A percentile compares a stretch with the other conserved stretches of the same genome.
phyloP scores from a whole-genome alignment of 176 grass and related monocot species.

The Phoenix dactylifera region DNA sequence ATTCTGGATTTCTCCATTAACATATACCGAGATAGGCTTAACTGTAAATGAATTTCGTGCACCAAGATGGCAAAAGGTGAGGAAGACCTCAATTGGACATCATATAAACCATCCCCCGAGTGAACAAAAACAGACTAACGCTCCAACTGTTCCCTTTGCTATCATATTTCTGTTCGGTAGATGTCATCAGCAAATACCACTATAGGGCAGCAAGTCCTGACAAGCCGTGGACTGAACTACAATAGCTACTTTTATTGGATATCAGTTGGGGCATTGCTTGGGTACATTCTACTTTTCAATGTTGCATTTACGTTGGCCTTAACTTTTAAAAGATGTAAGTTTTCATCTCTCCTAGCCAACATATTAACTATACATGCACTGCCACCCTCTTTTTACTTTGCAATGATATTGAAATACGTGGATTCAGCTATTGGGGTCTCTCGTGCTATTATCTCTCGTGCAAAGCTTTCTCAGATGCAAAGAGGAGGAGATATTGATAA shows the following conservation, averaged over 20 bases:
- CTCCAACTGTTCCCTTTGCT: not conserved
- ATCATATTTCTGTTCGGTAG: constrained; percentile 12
- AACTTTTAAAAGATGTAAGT: constrained; percentile 51
- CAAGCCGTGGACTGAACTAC: constrained; percentile 54
- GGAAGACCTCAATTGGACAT: not conserved
- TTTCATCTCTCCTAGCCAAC: not conserved
- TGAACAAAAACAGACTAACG: too few species aligned
- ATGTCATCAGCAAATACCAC: constrained; percentile 29
- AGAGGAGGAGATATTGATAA: constrained; percentile 10
- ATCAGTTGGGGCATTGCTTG: constrained; percentile 59
- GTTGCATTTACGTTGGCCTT: constrained; percentile 48
- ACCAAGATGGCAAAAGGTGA: constrained; percentile 80
- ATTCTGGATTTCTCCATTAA: constrained; percentile 80
- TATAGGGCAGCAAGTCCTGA: constrained; percentile 43
- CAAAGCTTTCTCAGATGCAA: constrained; percentile 27
- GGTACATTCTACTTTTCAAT: constrained; percentile 53
- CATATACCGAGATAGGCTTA: constrained; percentile 69
- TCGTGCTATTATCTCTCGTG: constrained; percentile 42
- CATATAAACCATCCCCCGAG: too few species aligned
- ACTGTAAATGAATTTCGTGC: constrained; percentile 78
- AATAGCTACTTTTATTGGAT: constrained; percentile 64
- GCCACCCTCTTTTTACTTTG: too few species aligned
- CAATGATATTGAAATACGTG: too few species aligned
- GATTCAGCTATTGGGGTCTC: constrained; percentile 35
- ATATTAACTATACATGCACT: not conserved